Evolutionary conservation across 352 stramenopile species (phyloP).

Genomic region (Blastocystis hominis): DNA sequence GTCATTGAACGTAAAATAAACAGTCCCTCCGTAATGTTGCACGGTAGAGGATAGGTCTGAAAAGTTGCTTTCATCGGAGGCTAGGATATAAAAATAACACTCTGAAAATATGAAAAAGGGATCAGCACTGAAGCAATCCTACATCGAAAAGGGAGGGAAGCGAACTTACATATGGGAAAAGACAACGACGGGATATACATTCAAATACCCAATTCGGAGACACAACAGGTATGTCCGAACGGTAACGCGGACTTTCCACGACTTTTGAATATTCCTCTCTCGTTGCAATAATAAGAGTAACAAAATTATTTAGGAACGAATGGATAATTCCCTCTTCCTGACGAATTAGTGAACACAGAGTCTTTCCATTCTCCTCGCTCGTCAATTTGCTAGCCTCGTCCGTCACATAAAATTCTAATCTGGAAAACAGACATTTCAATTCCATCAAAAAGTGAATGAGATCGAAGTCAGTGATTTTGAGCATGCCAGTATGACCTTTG

Average conservation of each 20-base stretch:
- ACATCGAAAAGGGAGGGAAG: neutral
- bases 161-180: conserved; percentile 6
- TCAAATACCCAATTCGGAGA: neutral
- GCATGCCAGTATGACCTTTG: too few species aligned
- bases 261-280: neutral
- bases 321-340: neutral
- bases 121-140: conserved; percentile 8
- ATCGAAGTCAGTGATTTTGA: neutral
- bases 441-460: neutral
- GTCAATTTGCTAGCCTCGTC: neutral
- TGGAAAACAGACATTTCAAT: neutral
- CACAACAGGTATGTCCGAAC: neutral
- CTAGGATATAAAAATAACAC: conserved; percentile 3
- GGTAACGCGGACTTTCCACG: neutral
- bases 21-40: neutral
- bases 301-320: neutral
- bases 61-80: neutral
- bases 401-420: conserved; percentile 19
- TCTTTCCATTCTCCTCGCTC: neutral
- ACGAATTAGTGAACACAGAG: neutral
- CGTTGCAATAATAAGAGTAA: neutral
- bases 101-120: conserved; percentile 45
- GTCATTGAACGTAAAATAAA: neutral
- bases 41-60: neutral
- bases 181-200: neutral